Percentiles rank a stretch among this genome's conserved stretches.
phyloP scores from a whole-genome alignment of 2,329 filamentous ascomycete species.

The Clarireedia paspali region DNA sequence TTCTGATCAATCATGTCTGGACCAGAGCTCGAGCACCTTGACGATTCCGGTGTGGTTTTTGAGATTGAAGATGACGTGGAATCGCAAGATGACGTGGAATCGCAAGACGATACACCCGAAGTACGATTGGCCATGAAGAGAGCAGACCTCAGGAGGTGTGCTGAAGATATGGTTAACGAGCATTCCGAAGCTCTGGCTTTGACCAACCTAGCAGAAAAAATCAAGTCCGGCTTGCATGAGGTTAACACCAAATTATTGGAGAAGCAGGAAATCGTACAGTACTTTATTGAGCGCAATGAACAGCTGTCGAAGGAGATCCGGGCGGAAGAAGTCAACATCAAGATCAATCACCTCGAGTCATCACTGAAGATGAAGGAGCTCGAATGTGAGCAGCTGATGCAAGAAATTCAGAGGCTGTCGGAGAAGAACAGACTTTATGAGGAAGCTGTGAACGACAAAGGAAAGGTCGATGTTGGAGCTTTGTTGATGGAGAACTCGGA shows the following conservation, averaged over 20 bases:
- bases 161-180: slow-evolving; percentile 5
- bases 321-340: slow-evolving; percentile 4
- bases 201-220: slow-evolving; percentile 5
- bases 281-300: slow-evolving; percentile 5
- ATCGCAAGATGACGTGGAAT: neutral
- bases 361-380: slow-evolving; percentile 1
- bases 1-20: neutral
- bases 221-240: slow-evolving; percentile 7
- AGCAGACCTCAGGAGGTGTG: slow-evolving; percentile 2
- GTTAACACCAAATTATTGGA: slow-evolving; percentile 6
- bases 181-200: slow-evolving; percentile 7
- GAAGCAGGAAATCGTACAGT: slow-evolving; percentile 9
- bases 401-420: slow-evolving; percentile 3
- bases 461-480: slow-evolving; percentile 6
- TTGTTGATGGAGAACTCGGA: slow-evolving; percentile 8
- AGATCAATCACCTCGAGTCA: slow-evolving; percentile 3
- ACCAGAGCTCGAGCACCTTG: neutral
- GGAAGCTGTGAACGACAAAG: slow-evolving; percentile 8
- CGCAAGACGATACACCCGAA: neutral
- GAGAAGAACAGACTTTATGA: slow-evolving; percentile 6
- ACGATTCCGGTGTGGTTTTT: neutral
- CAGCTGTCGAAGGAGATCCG: slow-evolving; percentile 4
- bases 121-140: slow-evolving; percentile 2
- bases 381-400: slow-evolving; percentile 4
- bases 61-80: neutral